Conservation (phyloP, 2,329 filamentous ascomycete genomes). For the Ophiocordyceps sinensis region DNA sequence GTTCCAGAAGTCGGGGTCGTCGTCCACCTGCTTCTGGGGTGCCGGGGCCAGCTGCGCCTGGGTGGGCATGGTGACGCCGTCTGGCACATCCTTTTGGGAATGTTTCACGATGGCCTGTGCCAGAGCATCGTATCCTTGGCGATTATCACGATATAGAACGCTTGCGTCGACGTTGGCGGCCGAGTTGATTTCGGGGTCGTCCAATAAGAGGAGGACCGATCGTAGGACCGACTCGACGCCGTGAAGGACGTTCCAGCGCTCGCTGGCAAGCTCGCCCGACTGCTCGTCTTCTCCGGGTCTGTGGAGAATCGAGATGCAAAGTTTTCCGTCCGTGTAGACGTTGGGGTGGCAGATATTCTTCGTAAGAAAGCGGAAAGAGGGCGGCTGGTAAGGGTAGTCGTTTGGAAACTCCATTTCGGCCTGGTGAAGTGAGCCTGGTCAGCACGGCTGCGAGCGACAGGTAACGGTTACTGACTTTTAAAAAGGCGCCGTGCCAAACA, state of each 20-base stretch:
- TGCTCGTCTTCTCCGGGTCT: conserved; percentile 81
- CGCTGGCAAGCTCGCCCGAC: conserved; percentile 77
- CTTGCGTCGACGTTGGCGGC: conserved; percentile 91
- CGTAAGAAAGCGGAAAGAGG: conserved; percentile 69
- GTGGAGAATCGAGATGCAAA: conserved; percentile 96
- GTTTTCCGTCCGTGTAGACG: conserved; percentile 75
- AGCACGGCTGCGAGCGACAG: not conserved
- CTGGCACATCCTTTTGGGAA: conserved; percentile 68
- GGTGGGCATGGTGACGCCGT: conserved; percentile 70
- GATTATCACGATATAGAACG: conserved; percentile 66
- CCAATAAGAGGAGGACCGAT: conserved; percentile 79
- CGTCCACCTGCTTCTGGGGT: conserved; percentile 44
- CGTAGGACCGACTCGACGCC: conserved; percentile 90
- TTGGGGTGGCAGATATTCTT: conserved; percentile 81
- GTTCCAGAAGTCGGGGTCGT: conserved; percentile 73
- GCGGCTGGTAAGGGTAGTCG: conserved; percentile 83
- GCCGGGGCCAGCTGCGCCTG: conserved; percentile 45
- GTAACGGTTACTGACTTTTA: conserved; percentile 37
- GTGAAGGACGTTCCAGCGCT: conserved; percentile 90
- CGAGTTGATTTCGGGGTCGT: conserved; percentile 85
- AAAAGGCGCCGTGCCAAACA: conserved; percentile 83
- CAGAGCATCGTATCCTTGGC: conserved; percentile 51
- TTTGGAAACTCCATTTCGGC: conserved; percentile 75
- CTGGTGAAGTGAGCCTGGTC: conserved; percentile 17
- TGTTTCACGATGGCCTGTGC: conserved; percentile 56